These are phyloP conservation scores for Clitopilus hobsonii DNA, from an alignment of 768 basidiomycete genomes.

Conservation along the genomic window DNA sequence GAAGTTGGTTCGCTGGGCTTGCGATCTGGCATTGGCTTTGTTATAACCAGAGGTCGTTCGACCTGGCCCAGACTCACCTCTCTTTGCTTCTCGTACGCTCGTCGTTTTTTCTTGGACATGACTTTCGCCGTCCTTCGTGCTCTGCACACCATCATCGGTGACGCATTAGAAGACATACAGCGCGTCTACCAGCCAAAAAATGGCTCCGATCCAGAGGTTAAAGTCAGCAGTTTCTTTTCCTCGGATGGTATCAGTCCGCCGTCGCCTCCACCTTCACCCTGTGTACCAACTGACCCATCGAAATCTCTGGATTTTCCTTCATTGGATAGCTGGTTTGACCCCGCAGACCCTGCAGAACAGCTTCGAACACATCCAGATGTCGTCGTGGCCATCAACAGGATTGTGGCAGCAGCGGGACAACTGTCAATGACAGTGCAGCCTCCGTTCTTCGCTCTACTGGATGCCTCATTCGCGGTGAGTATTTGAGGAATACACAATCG, in stretches of 20 bases:
- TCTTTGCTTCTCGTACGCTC: not conserved
- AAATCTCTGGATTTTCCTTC: conserved; percentile 51
- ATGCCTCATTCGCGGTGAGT: conserved; percentile 67
- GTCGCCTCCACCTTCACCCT: conserved; percentile 29
- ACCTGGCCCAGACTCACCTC: not conserved
- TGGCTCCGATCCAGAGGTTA: conserved; percentile 8
- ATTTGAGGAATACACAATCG: not conserved
- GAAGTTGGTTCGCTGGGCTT: not conserved
- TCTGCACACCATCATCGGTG: conserved; percentile 61
- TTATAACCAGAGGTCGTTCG: not conserved
- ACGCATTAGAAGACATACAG: conserved; percentile 68
- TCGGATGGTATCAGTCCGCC: conserved; percentile 1
- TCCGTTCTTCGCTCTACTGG: conserved; percentile 70
- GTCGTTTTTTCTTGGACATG: conserved; percentile 24
- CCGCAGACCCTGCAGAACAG: conserved; percentile 43
- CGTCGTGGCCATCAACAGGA: conserved; percentile 53
- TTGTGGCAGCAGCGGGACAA: conserved; percentile 69
- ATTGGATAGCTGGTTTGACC: conserved; percentile 42
- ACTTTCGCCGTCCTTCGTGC: conserved; percentile 62
- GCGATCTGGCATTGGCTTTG: not conserved
- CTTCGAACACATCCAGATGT: conserved; percentile 59
- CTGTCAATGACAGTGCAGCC: conserved; percentile 58
- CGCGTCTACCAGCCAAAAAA: conserved; percentile 39
- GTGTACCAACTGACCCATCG: conserved; percentile 6
- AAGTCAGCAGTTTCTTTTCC: conserved; percentile 1